A percentile compares a stretch with the other conserved stretches of the same genome.
Evolutionary conservation across 208 protist genomes (phyloP).

Genomic region (Trypanosoma caninum): DNA sequence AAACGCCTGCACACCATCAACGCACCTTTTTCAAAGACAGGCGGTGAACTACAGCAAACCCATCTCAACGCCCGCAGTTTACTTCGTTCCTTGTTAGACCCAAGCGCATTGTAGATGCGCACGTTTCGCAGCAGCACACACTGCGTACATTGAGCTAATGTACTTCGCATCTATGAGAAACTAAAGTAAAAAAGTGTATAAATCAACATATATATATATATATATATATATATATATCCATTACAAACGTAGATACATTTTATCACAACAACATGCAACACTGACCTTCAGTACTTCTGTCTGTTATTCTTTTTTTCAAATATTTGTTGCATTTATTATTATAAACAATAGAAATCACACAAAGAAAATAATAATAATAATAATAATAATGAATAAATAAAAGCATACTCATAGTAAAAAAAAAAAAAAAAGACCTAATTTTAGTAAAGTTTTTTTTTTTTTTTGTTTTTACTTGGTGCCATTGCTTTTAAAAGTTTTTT

Average conservation of each 20-base stretch:
- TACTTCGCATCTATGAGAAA: slow-evolving; percentile 12
- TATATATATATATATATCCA: slow-evolving; percentile 4
- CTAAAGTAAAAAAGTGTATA: slow-evolving; percentile 3
- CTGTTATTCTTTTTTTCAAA: too few species aligned
- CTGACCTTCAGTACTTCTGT: too few species aligned
- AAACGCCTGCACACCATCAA: slow-evolving; percentile 6
- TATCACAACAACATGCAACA: too few species aligned
- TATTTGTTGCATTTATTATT: too few species aligned
- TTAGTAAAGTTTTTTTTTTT: background rate
- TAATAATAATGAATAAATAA: too few species aligned
- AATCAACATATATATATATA: slow-evolving; percentile 1
- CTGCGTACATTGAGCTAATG: slow-evolving; percentile 9
- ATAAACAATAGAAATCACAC: background rate
- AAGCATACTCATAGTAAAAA: too few species aligned
- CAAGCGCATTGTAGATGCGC: background rate
- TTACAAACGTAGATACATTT: too few species aligned
- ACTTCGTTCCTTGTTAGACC: background rate
- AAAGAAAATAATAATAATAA: slow-evolving; percentile 1
- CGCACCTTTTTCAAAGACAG: background rate
- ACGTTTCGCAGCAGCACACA: background rate
- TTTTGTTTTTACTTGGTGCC: slow-evolving; percentile 5
- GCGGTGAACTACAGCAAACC: background rate
- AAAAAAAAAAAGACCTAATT: background rate
- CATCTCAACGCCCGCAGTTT: background rate
- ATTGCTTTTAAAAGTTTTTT: slow-evolving; percentile 8